Conservation (phyloP, 2,329 filamentous ascomycete species). For the Penicillium sp. region DNA sequence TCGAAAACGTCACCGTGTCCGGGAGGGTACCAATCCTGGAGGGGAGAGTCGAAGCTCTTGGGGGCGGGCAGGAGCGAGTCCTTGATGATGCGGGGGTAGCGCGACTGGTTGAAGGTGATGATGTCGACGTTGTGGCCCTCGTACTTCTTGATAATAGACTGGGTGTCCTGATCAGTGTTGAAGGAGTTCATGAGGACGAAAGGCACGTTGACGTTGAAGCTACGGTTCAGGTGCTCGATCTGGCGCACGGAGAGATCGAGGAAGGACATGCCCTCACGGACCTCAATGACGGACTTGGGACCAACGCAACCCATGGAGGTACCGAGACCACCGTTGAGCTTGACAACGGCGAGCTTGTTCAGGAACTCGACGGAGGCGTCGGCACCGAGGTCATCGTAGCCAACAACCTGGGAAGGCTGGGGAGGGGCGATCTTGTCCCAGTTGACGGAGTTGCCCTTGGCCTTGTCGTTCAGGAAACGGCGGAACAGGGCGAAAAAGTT, state of each 20-base stretch:
- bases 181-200: conserved; percentile 99
- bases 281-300: conserved; percentile 98
- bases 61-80: conserved; percentile 95
- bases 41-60: conserved; percentile 81
- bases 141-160: conserved; percentile 99
- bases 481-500: conserved; percentile 99
- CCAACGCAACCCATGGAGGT: conserved; percentile 99
- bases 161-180: conserved; percentile 98
- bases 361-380: conserved; percentile 90
- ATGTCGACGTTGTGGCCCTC: conserved; percentile 99
- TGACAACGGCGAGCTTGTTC: conserved; percentile 95
- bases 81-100: conserved; percentile 97
- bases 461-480: conserved; percentile 97
- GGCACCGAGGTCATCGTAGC: conserved; percentile 88
- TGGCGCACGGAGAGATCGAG: conserved; percentile 96
- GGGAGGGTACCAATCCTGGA: conserved; percentile 97
- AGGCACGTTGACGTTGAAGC: conserved; percentile 93
- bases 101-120: conserved; percentile 98
- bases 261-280: conserved; percentile 99
- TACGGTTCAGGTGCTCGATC: conserved; percentile 98
- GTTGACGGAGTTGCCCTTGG: conserved; percentile 92
- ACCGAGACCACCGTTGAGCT: conserved; percentile 98
- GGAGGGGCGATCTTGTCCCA: conserved; percentile 97
- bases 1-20: conserved; percentile 99
- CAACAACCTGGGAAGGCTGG: conserved; percentile 88